Conservation (phyloP, 2,329 filamentous ascomycete genomes). For the Alternaria novae-zelandiae region DNA sequence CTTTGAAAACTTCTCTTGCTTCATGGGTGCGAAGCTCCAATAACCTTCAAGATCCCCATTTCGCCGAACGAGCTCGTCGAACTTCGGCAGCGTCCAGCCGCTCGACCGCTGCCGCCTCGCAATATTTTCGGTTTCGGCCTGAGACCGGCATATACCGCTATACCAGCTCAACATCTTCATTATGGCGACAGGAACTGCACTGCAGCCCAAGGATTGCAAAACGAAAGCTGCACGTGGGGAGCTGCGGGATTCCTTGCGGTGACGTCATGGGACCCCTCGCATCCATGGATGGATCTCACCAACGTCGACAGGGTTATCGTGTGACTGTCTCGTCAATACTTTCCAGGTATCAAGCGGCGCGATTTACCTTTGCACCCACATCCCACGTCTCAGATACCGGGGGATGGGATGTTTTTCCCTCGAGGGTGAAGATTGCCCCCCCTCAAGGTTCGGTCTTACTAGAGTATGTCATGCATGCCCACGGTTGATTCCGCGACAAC, state of each 20-base stretch:
- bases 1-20: neutral
- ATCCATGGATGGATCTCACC: neutral
- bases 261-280: neutral
- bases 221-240: neutral
- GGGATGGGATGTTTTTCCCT: neutral
- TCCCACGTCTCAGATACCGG: neutral
- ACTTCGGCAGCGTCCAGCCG: neutral
- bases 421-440: neutral
- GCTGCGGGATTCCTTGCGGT: neutral
- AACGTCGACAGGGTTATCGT: neutral
- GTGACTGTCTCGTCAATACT: neutral
- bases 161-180: neutral
- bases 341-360: neutral
- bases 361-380: neutral
- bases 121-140: neutral
- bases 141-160: neutral
- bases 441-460: neutral
- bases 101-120: neutral
- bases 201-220: neutral
- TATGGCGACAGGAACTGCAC: too few species aligned
- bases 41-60: neutral
- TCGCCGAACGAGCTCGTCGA: neutral
- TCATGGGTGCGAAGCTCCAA: neutral
- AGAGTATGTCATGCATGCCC: neutral
- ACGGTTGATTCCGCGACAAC: neutral